These are phyloP conservation scores for Papiliotrema nemorosa DNA, from an alignment of 1,284 basidiomycete genomes.

Conservation along the genomic window DNA sequence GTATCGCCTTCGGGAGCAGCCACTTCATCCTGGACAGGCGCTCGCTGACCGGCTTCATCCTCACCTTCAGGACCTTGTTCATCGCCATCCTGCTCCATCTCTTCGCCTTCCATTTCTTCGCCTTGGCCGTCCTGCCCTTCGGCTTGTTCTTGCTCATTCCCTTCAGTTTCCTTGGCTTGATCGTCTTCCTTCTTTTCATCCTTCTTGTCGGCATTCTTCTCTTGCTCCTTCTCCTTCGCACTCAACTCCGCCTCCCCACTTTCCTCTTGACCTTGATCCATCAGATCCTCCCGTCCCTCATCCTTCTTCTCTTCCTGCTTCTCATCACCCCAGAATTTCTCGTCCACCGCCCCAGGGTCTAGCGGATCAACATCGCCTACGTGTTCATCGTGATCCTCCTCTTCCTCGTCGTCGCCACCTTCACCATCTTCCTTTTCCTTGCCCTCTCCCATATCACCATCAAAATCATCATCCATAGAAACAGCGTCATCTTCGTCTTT, in stretches of 20 bases:
- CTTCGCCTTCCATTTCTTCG: slow-evolving; percentile 15
- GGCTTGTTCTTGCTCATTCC: slow-evolving; percentile 36
- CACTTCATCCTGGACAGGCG: slow-evolving; percentile 51
- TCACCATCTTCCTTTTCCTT: slow-evolving; percentile 59
- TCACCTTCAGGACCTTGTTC: slow-evolving; percentile 50
- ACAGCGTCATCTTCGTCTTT: slow-evolving; percentile 60
- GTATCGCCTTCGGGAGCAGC: slow-evolving; percentile 71
- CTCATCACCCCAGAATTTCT: slow-evolving; percentile 95
- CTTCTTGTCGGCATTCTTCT: slow-evolving; percentile 49
- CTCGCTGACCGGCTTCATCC: slow-evolving; percentile 47
- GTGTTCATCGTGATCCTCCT: slow-evolving; percentile 70
- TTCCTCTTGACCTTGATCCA: slow-evolving; percentile 45
- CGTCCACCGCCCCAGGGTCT: slow-evolving; percentile 86
- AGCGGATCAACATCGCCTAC: slow-evolving; percentile 77
- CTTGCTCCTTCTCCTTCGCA: slow-evolving; percentile 59
- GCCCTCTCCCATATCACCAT: slow-evolving; percentile 77
- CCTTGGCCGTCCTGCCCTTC: slow-evolving; percentile 47
- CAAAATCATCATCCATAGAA: slow-evolving; percentile 61
- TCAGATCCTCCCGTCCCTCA: slow-evolving; percentile 45
- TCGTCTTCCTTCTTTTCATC: slow-evolving; percentile 49
- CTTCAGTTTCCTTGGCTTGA: slow-evolving; percentile 44
- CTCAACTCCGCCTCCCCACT: slow-evolving; percentile 63
- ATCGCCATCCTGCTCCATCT: slow-evolving; percentile 46
- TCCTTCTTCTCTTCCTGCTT: slow-evolving; percentile 52
- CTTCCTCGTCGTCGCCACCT: slow-evolving; percentile 58